A percentile compares a stretch with the other conserved stretches of the same genome.
Conservation (phyloP, 2,329 filamentous ascomycete genomes). For the Apiospora kogelbergensis region DNA sequence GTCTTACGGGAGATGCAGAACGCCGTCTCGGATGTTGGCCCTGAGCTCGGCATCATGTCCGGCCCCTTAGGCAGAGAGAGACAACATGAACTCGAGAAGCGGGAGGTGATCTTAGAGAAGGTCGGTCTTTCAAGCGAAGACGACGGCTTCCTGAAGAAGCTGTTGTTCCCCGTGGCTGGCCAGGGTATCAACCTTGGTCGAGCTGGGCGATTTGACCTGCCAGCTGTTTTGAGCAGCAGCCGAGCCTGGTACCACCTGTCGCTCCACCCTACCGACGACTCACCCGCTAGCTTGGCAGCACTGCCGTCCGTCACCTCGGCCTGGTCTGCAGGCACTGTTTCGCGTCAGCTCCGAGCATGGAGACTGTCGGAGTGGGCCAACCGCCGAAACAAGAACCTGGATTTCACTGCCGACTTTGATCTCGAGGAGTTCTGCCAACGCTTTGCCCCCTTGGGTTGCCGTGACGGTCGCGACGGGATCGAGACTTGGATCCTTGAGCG, state of each 20-base stretch:
- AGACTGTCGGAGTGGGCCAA: constrained; percentile 96
- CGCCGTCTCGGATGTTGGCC: constrained; percentile 73
- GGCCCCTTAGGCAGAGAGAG: constrained; percentile 69
- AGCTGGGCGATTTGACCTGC: constrained; percentile 75
- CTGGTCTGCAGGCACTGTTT: constrained; percentile 93
- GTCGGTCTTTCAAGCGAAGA: constrained; percentile 78
- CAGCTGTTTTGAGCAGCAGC: constrained; percentile 74
- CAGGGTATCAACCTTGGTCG: constrained; percentile 81
- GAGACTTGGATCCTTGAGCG: constrained; percentile 93
- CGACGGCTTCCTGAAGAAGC: constrained; percentile 76
- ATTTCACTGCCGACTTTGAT: constrained; percentile 97
- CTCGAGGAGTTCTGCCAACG: constrained; percentile 85
- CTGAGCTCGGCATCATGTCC: constrained; percentile 74
- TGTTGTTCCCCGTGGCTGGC: constrained; percentile 76
- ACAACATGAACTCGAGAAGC: constrained; percentile 76
- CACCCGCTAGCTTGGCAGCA: constrained; percentile 71
- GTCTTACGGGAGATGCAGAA: constrained; percentile 85
- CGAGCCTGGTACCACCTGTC: constrained; percentile 94
- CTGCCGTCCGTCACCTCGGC: constrained; percentile 72
- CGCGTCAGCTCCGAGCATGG: constrained; percentile 90
- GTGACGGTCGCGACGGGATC: constrained; percentile 87
- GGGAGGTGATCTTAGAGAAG: constrained; percentile 83
- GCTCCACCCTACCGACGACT: constrained; percentile 87
- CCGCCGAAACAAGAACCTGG: constrained; percentile 82
- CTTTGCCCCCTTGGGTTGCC: constrained; percentile 81